Base-by-base conservation (phyloP, 768 basidiomycete genomes). In the Xerocomellus chrysenteron region DNA sequence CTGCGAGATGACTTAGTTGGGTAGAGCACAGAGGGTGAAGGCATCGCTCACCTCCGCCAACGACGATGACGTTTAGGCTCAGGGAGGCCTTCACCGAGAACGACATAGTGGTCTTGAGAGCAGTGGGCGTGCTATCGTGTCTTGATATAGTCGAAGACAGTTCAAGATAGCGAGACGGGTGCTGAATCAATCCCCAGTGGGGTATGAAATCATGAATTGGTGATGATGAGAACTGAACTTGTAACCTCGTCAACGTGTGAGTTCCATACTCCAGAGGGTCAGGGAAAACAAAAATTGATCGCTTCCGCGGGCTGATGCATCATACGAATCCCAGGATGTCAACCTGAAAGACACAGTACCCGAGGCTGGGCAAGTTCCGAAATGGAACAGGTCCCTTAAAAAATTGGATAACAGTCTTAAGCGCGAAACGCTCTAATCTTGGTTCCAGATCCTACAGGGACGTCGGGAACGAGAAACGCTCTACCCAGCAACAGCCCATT, bases 21-120 rank as follows among this genome's bases (percentile, higher is more conserved):
- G 21, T 40, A 28, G 45, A 35, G 28, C 40, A 17, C 14, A 8
- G 14, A 24, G 5, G 7, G 5, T 10, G n/a, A 33, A 9, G 13
- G n/a, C 10, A 37, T 42, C 44, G 28, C 63, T 56, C 41, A 64
- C 63, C 63, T 60, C 63, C 63, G 7, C 63, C 63, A 5, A 64
- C 62, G 21, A 64, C 50, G 36, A 64, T 40, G 12, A 64, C 45
- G 13, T 54, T 43, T 30, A 64, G 36, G 21, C 26, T 60, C 48
- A 64, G 24, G 35, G 58, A 37, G n/a, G 62, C 63, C 32, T 56
- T 60, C 13, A 50, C 32, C 16, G 17, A 44, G 52, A 44, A 42
- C 13, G 61, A 30, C 61, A 62, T 32, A 7, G 5, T 61, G 2
- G 19, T 39, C 14, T 39, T 13, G 37, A 17, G 37, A 17, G 10